Base-by-base conservation (phyloP, 371 early-diverging fungal species). In the Blastocladiella emersonii region DNA sequence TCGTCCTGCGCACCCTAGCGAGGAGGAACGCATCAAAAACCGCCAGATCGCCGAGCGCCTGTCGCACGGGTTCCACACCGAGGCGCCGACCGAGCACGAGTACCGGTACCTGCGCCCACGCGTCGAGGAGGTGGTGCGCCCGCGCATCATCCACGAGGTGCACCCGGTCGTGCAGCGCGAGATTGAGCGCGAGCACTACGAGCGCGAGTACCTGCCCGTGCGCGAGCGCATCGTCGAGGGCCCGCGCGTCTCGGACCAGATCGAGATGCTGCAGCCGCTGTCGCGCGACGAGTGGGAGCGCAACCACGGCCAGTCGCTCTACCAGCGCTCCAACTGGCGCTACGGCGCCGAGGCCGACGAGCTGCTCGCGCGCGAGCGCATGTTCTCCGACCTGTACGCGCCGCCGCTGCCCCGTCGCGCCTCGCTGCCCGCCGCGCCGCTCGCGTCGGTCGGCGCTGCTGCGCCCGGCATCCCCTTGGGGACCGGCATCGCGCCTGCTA, bases 141-240 rank as follows among this genome's bases (percentile, higher is more conserved):
- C 21, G 23, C 57, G n/a, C 10, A n/a, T 57, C n/a, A 30, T 57
- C n/a, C 37, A 57, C 57, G 57, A 27, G 34, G 37, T 57, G 23
- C 57, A 57, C 57, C 57, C 57, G 35, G 57, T 57, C 21, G 35
- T 57, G 35, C 57, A 57, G 35, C 57, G 57, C 57, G 30, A 57
- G 37, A 37, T 57, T 7, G 37, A 35, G 23, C 19, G 30, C 21
- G 35, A 34, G 57, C 57, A 27, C 37, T 23, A 23, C 34, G 57
- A 57, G 25, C 34, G 37, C 34, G 57, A 57, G 37, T 57, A 57
- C 57, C 23, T 57, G 37, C 57, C 57, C 25, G n/a, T 57, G 21
- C 57, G 57, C 37, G 57, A 57, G 37, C 34, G n/a, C 34, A 57
- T 57, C 25, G 34, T 57, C 57, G 57, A 57, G 37, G 57, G 57